Evolutionary conservation across 2,329 filamentous ascomycete species (phyloP).

Genomic region (Aspergillus spinulosporus): DNA sequence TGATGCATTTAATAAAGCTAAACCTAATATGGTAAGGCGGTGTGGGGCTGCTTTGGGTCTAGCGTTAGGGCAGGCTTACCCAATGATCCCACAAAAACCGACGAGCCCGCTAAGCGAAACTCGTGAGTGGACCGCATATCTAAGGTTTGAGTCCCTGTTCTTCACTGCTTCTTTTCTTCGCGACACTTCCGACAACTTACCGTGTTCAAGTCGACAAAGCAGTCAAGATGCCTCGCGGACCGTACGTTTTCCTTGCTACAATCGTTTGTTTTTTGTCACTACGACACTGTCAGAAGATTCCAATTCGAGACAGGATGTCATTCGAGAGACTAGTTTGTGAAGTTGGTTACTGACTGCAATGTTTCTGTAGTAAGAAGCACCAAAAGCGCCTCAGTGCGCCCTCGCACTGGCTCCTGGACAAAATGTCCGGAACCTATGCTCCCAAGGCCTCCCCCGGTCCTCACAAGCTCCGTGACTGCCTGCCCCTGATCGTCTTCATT

Average conservation of each 20-base stretch:
- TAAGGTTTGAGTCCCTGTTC: conserved; percentile 22
- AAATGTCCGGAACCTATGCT: conserved; percentile 87
- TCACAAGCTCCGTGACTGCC: conserved; percentile 99
- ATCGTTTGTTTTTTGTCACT: neutral
- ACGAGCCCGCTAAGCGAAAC: conserved; percentile 35
- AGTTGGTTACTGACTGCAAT: conserved; percentile 29
- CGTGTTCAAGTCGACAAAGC: conserved; percentile 42
- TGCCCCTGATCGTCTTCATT: conserved; percentile 98
- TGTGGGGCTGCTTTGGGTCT: conserved; percentile 24
- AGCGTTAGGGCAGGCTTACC: conserved; percentile 29
- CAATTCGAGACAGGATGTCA: neutral
- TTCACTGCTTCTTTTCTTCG: conserved; percentile 25
- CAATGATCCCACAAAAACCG: conserved; percentile 27
- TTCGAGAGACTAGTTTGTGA: neutral
- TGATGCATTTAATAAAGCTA: conserved; percentile 5
- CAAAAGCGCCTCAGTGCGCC: conserved; percentile 99
- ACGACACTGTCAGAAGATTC: neutral
- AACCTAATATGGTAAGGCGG: neutral
- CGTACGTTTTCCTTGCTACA: conserved; percentile 49
- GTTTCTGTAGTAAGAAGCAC: conserved; percentile 82
- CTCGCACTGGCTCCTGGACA: conserved; percentile 99
- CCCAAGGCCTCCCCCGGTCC: conserved; percentile 76
- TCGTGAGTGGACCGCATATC: conserved; percentile 26
- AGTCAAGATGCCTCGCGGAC: conserved; percentile 58
- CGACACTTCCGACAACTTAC: conserved; percentile 41